Conservation (phyloP, 345 rosid species). For the Corymbia maculata region DNA sequence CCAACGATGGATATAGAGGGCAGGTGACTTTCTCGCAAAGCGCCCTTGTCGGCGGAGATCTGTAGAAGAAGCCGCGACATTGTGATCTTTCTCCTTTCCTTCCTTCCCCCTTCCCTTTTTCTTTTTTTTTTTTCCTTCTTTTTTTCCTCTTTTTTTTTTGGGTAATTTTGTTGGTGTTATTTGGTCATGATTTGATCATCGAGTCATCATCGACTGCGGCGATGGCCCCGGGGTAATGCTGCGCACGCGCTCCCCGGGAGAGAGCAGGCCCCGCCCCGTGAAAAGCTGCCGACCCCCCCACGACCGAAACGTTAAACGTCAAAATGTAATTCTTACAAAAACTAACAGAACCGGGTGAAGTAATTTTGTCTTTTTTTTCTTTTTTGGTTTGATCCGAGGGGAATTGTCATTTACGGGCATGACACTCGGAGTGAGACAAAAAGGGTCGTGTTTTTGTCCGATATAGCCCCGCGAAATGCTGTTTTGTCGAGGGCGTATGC, state of each 20-base stretch:
- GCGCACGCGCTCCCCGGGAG: too few relatives aligned
- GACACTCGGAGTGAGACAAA: too few relatives aligned
- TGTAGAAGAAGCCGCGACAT: not conserved
- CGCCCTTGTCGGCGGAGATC: conserved; percentile 31
- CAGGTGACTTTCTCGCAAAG: not conserved
- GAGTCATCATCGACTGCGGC: not conserved
- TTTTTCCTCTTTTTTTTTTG: too few relatives aligned
- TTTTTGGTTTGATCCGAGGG: too few relatives aligned
- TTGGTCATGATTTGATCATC: not conserved
- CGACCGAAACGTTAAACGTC: not conserved
- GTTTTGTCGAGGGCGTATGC: not conserved
- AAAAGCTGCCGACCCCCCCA: not conserved
- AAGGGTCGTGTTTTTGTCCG: not conserved
- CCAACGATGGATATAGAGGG: not conserved
- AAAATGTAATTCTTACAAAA: not conserved
- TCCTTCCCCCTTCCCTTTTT: not conserved
- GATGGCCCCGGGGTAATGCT: too few relatives aligned
- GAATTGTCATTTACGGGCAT: not conserved
- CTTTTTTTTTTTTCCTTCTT: accelerated
- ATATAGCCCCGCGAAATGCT: not conserved
- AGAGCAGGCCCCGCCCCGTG: not conserved
- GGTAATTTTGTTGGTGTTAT: not conserved
- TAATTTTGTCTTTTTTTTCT: too few relatives aligned
- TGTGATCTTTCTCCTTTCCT: not conserved
- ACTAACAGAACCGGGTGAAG: not conserved